Percentiles rank a stretch among this genome's conserved stretches.
Conservation (phyloP, 139 green algal species). For the Zygnema cylindricum region DNA sequence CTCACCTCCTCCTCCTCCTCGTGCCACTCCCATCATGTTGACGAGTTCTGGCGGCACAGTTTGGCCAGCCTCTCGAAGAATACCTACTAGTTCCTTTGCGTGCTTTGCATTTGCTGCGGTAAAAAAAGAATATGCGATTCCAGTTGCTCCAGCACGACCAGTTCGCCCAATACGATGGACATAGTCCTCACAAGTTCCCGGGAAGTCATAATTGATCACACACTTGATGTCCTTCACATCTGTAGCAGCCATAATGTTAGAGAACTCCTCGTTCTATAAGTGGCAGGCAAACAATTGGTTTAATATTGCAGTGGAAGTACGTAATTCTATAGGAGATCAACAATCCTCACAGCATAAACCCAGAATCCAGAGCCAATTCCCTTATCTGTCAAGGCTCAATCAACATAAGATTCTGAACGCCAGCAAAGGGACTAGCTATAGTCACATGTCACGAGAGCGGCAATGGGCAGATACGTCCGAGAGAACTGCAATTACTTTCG, state of each 20-base stretch:
- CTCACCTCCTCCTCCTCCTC: conserved; percentile 40
- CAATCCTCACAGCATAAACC: no score
- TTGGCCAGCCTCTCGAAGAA: conserved; percentile 56
- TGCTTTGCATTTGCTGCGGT: conserved; percentile 58
- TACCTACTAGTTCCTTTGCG: conserved; percentile 48
- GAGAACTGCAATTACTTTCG: no score
- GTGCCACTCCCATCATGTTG: conserved; percentile 10
- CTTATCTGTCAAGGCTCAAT: no score
- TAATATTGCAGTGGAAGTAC: no score
- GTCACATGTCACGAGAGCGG: no score
- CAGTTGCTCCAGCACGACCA: conserved; percentile 81
- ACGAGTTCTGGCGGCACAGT: conserved; percentile 40
- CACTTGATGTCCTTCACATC: conserved; percentile 68
- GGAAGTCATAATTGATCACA: conserved; percentile 73
- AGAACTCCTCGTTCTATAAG: background rate
- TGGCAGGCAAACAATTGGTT: no score
- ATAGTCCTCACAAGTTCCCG: conserved; percentile 84
- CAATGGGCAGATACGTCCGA: no score
- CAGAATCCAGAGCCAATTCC: no score
- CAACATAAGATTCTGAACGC: no score
- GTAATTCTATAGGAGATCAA: no score
- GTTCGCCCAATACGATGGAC: conserved; percentile 92
- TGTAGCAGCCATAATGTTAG: conserved; percentile 22
- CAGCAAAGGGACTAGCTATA: no score
- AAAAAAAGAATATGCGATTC: conserved; percentile 74